Evolutionary conservation across 805 yeast genomes (phyloP).

Genomic region (Debaryomyces castellii): DNA sequence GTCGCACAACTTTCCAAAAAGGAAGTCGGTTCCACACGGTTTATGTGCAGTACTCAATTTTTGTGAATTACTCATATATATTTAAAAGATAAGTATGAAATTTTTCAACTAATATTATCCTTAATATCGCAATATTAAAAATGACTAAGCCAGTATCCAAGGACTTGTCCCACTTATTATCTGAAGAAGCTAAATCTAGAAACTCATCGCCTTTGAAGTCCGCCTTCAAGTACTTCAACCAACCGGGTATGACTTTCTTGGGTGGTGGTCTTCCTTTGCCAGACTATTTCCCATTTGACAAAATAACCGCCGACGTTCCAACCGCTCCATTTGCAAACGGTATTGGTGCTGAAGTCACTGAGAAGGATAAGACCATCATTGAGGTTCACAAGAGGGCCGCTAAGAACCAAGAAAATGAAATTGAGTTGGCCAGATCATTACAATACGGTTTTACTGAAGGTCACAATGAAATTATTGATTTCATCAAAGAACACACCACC

Average conservation of each 20-base stretch:
- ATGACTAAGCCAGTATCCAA: conserved; percentile 45
- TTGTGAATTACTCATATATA: not conserved
- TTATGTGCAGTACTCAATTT: not conserved
- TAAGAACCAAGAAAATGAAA: conserved; percentile 37
- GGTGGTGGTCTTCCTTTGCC: conserved; percentile 96
- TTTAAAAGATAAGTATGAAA: not conserved
- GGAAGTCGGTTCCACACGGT: not conserved
- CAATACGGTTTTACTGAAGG: conserved; percentile 92
- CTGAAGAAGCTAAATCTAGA: conserved; percentile 78
- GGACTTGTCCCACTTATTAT: conserved; percentile 72
- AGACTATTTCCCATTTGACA: conserved; percentile 90
- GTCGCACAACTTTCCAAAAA: not conserved
- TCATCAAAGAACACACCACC: conserved; percentile 74
- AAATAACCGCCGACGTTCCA: conserved; percentile 68
- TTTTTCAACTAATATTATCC: not conserved
- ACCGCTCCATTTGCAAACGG: conserved; percentile 79
- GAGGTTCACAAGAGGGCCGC: conserved; percentile 38
- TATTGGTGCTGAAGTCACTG: conserved; percentile 61
- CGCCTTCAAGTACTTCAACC: conserved; percentile 73
- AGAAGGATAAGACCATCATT: conserved; percentile 38
- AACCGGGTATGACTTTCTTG: conserved; percentile 78
- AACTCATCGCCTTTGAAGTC: conserved; percentile 76
- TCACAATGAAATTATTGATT: conserved; percentile 64
- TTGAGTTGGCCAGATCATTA: conserved; percentile 80
- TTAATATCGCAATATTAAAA: not conserved